Conservation (phyloP, 2,329 filamentous ascomycete genomes). For the Blastomyces silverae region DNA sequence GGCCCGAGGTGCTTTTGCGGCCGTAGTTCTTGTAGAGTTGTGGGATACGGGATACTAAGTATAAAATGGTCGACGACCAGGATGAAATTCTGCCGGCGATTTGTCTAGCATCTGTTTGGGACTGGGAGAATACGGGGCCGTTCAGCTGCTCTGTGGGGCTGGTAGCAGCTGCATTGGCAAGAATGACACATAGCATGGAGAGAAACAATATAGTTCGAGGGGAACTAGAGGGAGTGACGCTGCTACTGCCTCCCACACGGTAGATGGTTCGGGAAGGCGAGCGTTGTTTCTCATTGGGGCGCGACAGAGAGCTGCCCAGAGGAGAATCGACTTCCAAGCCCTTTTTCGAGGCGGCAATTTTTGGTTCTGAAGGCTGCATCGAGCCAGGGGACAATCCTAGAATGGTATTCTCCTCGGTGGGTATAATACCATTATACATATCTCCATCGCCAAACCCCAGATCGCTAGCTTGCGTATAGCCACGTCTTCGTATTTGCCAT, state of each 20-base stretch:
- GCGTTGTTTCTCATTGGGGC: constrained; percentile 33
- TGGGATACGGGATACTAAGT: constrained; percentile 55
- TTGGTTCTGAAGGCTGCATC: constrained; percentile 26
- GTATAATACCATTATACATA: constrained; percentile 35
- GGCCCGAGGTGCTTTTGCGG: constrained; percentile 57
- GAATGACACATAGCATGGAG: constrained; percentile 41
- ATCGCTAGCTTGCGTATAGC: constrained; percentile 25
- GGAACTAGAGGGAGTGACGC: constrained; percentile 31
- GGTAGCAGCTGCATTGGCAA: constrained; percentile 38
- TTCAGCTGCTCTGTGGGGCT: constrained; percentile 23
- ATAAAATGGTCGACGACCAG: constrained; percentile 52
- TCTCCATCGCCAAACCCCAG: constrained; percentile 27
- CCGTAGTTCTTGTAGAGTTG: constrained; percentile 60
- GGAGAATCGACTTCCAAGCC: constrained; percentile 22
- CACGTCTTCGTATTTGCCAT: constrained; percentile 37
- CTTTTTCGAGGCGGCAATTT: constrained; percentile 27
- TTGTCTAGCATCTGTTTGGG: constrained; percentile 34
- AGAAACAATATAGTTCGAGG: constrained; percentile 42
- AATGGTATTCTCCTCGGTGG: constrained; percentile 30
- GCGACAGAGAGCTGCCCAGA: constrained; percentile 26
- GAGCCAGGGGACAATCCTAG: constrained; percentile 22
- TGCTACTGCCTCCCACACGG: constrained; percentile 25
- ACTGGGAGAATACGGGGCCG: constrained; percentile 18
- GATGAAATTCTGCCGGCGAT: constrained; percentile 48
- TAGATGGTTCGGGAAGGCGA: constrained; percentile 28